Evolutionary conservation across 78 protist species (phyloP).

Genomic region (Dictyostelium capitatum): DNA sequence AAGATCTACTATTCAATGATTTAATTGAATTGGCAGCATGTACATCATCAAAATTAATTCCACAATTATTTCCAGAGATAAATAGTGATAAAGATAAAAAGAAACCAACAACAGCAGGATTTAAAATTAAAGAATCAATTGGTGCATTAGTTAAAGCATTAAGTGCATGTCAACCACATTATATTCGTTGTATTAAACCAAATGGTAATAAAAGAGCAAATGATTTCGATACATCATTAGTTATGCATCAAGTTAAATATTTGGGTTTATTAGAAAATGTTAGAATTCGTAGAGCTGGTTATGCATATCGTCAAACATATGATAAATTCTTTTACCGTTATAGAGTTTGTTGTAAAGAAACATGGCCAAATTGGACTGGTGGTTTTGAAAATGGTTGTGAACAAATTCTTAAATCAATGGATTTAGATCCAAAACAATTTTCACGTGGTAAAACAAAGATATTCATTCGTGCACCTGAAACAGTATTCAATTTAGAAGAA

Average conservation of each 20-base stretch:
- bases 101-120: constrained; percentile 91
- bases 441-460: constrained; percentile 90
- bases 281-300: constrained; percentile 94
- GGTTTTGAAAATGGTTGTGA: constrained; percentile 54
- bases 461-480: constrained; percentile 90
- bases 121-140: constrained; percentile 86
- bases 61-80: constrained; percentile 86
- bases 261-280: constrained; percentile 94
- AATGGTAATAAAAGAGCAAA: constrained; percentile 83
- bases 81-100: constrained; percentile 65
- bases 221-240: constrained; percentile 75
- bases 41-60: constrained; percentile 35
- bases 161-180: constrained; percentile 79
- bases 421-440: constrained; percentile 56
- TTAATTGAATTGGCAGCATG: constrained; percentile 79
- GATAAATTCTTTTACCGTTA: constrained; percentile 91
- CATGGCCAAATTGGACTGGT: constrained; percentile 86
- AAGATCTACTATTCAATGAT: constrained; percentile 87
- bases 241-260: constrained; percentile 89
- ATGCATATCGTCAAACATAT: constrained; percentile 90
- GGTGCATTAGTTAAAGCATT: constrained; percentile 88
- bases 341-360: constrained; percentile 74
- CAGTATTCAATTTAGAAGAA: constrained; percentile 83
- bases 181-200: constrained; percentile 93
- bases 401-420: constrained; percentile 65